Base-by-base conservation (phyloP, 2,329 filamentous ascomycete genomes). In the Talaromyces sp. region DNA sequence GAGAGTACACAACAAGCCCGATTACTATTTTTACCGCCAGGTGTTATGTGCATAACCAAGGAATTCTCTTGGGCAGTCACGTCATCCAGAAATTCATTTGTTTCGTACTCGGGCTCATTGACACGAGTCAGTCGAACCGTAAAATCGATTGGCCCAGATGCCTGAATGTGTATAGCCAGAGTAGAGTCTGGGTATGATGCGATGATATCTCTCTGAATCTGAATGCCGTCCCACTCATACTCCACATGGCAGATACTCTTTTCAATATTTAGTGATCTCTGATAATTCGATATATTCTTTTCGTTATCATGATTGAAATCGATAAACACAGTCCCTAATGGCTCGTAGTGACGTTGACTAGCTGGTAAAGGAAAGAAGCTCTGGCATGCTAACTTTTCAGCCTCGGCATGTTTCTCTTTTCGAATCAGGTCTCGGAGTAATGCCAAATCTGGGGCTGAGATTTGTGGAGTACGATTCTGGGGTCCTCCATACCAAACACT, bases 281-380 rank as follows among this genome's bases (percentile, higher is more conserved):
- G 69, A 63, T 83, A 83, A 13, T 70, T 64, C 2, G 56, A 70
- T 8, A 78, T 68, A 11, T 69, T 68, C 16, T 70, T 60, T 6
- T 69, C 57, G 0, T 62, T 65, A 9, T 60, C 39, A 49, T 81
- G 78, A 7, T 72, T 76, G 65, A 82, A 78, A 31, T 81, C 77
- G 4, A 83, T 45, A n/a, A 75, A 77, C 9, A 80, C 68, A n/a
- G 72, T 73, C 11, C 76, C 77, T 1, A 79, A 69, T n/a, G 78
- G 81, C 65, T 84, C 82, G 66, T 83, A 84, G 66, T 83, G 79
- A 45, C 82, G 75, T 69, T 82, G 81, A 49, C 76, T 79, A 54
- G 78, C 76, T 13, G 82, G 81, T 13, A 75, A 80, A 27, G 79
- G 78, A 66, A 82, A 81, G 67, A 84, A 84, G 4, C 78, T 76